Conservation (phyloP, 2,329 filamentous ascomycete species). For the Trichoderma pleuroti region DNA sequence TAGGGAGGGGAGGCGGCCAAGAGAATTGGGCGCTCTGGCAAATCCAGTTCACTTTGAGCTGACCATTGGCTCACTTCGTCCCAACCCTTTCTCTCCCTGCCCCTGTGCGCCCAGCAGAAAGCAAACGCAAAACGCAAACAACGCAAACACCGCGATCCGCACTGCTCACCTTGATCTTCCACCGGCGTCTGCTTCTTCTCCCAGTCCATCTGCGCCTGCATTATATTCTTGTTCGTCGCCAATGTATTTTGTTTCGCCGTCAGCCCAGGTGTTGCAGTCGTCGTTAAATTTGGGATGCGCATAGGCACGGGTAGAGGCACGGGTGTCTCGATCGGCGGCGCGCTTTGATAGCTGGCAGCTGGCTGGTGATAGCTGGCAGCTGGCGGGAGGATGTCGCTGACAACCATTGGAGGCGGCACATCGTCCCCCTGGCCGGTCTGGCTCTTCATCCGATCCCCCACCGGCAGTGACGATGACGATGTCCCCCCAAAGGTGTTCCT, state of each 20-base stretch:
- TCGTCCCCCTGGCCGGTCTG: background rate
- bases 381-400: constrained; percentile 25
- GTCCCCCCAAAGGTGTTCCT: background rate
- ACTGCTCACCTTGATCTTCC: background rate
- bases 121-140: background rate
- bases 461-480: background rate
- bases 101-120: background rate
- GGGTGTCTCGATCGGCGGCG: background rate
- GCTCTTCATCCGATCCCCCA: background rate
- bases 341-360: background rate
- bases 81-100: background rate
- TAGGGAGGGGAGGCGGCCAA: background rate
- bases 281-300: background rate
- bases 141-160: background rate
- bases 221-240: constrained; percentile 23
- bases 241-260: background rate
- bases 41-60: background rate
- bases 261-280: background rate
- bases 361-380: background rate
- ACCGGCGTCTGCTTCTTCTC: constrained; percentile 20
- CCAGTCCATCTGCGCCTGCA: constrained; percentile 32
- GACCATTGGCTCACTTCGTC: background rate
- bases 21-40: background rate
- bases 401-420: constrained; percentile 20
- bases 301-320: background rate